Evolutionary conservation across 2,329 filamentous ascomycete genomes (phyloP).

Genomic region (Paecilomyces dactylethromorphus): DNA sequence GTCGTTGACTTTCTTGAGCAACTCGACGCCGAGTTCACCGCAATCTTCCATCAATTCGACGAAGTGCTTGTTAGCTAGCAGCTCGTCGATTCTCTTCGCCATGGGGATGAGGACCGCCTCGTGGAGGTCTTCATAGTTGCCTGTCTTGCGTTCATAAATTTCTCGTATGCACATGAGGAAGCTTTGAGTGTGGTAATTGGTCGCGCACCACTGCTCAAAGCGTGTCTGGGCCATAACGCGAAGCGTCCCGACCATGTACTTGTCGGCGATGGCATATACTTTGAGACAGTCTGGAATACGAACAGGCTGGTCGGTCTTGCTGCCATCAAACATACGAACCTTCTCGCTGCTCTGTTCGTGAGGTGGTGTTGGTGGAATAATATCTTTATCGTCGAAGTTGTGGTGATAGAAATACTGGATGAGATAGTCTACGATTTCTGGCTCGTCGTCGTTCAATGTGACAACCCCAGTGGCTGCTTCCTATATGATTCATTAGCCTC

Average conservation of each 20-base stretch:
- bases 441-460: slow-evolving; percentile 8
- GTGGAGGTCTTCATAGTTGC: slow-evolving; percentile 9
- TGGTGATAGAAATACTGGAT: slow-evolving; percentile 9
- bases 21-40: slow-evolving; percentile 5
- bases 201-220: slow-evolving; percentile 6
- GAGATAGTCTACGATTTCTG: slow-evolving; percentile 9
- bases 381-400: slow-evolving; percentile 6
- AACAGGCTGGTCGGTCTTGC: not conserved
- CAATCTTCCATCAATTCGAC: slow-evolving; percentile 6
- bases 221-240: slow-evolving; percentile 5
- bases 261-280: slow-evolving; percentile 10
- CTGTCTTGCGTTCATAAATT: slow-evolving; percentile 10
- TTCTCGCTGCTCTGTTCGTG: slow-evolving; percentile 1
- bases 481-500: not conserved
- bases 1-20: slow-evolving; percentile 5
- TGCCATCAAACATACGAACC: not conserved
- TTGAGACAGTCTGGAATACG: slow-evolving; percentile 3
- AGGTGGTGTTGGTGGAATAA: not conserved
- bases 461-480: slow-evolving; percentile 7
- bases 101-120: slow-evolving; percentile 6
- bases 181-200: slow-evolving; percentile 5
- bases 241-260: slow-evolving; percentile 7
- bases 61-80: slow-evolving; percentile 1
- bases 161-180: slow-evolving; percentile 7
- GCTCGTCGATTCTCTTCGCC: slow-evolving; percentile 4